Percentiles rank a stretch among this genome's conserved stretches.
phyloP scores from a whole-genome alignment of 1,284 basidiomycete genomes.

The Laetiporus sulphureus region DNA sequence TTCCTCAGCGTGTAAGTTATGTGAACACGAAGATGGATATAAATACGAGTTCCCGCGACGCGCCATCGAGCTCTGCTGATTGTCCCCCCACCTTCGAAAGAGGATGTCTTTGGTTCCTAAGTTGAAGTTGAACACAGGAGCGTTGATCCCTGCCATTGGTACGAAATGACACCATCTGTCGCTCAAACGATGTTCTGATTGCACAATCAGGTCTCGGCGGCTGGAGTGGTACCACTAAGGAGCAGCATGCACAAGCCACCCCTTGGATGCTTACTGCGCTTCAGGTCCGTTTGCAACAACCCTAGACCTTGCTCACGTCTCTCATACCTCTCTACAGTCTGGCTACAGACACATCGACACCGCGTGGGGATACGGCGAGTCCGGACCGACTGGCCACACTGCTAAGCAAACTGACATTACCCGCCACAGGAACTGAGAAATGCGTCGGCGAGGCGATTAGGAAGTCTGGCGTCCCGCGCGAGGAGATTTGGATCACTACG shows the following conservation, averaged over 20 bases:
- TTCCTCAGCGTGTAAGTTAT: no score
- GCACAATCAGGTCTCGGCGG: slow-evolving; percentile 21
- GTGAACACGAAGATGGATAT: neutral
- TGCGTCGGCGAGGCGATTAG: slow-evolving; percentile 36
- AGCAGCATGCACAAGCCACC: slow-evolving; percentile 17
- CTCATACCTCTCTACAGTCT: slow-evolving; percentile 9
- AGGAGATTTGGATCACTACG: slow-evolving; percentile 40
- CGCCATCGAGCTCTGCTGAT: neutral
- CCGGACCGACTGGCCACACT: neutral
- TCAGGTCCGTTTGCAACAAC: slow-evolving; percentile 11
- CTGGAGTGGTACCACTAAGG: slow-evolving; percentile 21
- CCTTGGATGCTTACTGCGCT: slow-evolving; percentile 22
- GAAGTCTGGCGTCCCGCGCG: slow-evolving; percentile 32
- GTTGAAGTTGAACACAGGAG: slow-evolving; percentile 25
- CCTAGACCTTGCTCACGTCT: neutral
- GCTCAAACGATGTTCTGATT: neutral
- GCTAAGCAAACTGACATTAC: neutral
- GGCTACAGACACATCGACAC: slow-evolving; percentile 27
- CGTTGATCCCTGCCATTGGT: slow-evolving; percentile 24
- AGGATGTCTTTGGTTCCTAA: slow-evolving; percentile 20
- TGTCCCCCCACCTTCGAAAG: neutral
- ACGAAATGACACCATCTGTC: neutral
- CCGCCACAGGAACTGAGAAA: slow-evolving; percentile 29
- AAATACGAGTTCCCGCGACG: neutral
- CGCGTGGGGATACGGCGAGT: slow-evolving; percentile 24